phyloP scores from a whole-genome alignment of 2,329 filamentous ascomycete species.

The Colletotrichum gigasporum region DNA sequence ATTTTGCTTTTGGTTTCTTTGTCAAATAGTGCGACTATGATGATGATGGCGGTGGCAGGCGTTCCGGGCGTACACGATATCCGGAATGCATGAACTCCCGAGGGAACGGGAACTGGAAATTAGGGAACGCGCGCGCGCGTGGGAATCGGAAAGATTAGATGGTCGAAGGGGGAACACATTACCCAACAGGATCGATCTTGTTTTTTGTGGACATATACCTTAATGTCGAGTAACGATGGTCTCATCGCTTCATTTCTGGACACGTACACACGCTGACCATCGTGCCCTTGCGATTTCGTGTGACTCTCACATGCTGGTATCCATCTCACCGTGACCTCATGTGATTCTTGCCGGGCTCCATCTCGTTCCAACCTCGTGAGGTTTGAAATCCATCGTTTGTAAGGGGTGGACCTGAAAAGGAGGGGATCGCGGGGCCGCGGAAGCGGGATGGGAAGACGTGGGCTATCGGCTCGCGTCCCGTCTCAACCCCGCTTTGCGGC shows the following conservation, averaged over 20 bases:
- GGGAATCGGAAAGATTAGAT: not conserved
- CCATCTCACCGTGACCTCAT: not conserved
- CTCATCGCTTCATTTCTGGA: not conserved
- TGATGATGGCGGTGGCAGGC: not conserved
- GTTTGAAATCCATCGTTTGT: too few species aligned
- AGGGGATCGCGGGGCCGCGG: constrained; percentile 6
- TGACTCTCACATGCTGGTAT: not conserved
- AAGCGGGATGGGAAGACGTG: not conserved
- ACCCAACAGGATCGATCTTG: not conserved
- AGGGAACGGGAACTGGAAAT: not conserved
- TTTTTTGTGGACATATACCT: constrained; percentile 4
- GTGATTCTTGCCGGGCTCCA: too few species aligned
- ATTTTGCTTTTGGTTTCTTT: not conserved
- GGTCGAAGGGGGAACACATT: not conserved
- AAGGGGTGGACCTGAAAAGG: too few species aligned
- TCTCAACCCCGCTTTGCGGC: not conserved
- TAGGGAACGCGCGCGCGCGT: not conserved
- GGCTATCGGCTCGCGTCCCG: not conserved
- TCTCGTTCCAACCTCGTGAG: too few species aligned
- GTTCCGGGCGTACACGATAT: constrained; percentile 29
- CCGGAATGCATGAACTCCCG: not conserved
- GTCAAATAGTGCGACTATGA: not conserved
- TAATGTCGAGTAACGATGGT: not conserved
- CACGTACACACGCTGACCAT: not conserved
- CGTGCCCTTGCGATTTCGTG: not conserved